Evolutionary conservation across 768 basidiomycete genomes (phyloP).

Genomic region (Panellus pusillus): DNA sequence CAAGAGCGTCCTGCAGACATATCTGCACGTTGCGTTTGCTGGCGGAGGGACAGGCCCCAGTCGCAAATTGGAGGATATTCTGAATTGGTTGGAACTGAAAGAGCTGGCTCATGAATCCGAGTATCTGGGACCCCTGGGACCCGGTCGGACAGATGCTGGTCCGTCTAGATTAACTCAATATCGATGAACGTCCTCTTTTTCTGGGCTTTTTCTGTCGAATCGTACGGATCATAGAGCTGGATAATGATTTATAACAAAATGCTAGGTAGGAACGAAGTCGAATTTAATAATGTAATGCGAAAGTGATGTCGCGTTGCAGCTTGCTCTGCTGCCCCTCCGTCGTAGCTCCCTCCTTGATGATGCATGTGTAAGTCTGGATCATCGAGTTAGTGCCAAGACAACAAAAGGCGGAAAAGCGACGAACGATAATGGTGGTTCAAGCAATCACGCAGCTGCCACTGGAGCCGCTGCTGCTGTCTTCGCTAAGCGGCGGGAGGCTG

Average conservation of each 20-base stretch:
- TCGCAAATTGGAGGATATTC: conserved; percentile 11
- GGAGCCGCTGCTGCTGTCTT: neutral
- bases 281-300: conserved; percentile 11
- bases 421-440: neutral
- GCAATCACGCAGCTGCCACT: conserved; percentile 15
- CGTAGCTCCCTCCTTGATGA: neutral
- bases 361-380: neutral
- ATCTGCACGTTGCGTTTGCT: neutral
- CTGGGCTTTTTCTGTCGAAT: neutral
- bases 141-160: neutral
- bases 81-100: conserved; percentile 17
- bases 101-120: neutral
- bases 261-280: conserved; percentile 17
- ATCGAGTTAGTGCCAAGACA: neutral
- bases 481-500: neutral
- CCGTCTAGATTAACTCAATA: neutral
- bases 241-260: conserved; percentile 2
- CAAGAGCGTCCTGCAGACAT: neutral
- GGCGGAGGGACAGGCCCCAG: neutral
- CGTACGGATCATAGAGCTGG: neutral
- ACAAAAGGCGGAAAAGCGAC: neutral
- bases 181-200: neutral
- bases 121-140: neutral
- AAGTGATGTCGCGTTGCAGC: too few relatives aligned
- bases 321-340: neutral